Conservation (phyloP, 1,284 basidiomycete species). For the Heterobasidion annosum region DNA sequence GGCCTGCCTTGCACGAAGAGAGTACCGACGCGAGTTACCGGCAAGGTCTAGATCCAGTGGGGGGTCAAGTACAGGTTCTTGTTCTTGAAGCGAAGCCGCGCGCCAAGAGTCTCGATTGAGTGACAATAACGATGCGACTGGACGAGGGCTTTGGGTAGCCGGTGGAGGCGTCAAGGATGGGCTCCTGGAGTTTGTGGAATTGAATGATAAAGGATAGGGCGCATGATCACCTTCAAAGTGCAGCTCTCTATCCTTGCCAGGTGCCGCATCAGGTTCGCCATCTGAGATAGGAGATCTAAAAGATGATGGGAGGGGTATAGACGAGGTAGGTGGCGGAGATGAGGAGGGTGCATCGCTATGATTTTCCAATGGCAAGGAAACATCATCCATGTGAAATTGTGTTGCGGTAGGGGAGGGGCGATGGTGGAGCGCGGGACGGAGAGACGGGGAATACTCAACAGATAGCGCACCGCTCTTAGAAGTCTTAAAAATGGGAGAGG, state of each 20-base stretch:
- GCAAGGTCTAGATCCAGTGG: slow-evolving; percentile 5
- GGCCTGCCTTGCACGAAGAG: slow-evolving; percentile 37
- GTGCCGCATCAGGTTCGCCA: neutral
- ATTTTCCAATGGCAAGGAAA: neutral
- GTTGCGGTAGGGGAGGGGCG: neutral
- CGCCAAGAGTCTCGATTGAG: neutral
- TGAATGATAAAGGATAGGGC: no score
- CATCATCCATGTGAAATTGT: neutral
- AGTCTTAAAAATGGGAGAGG: neutral
- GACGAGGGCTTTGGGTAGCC: neutral
- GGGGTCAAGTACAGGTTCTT: neutral
- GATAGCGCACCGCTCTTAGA: no score
- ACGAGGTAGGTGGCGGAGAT: neutral
- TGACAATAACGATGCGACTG: neutral
- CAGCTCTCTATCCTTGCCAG: neutral
- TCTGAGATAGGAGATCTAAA: neutral
- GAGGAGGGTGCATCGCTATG: neutral
- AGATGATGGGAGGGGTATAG: neutral
- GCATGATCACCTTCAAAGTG: neutral
- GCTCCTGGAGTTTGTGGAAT: no score
- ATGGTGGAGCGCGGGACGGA: neutral
- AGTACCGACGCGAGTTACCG: slow-evolving; percentile 28
- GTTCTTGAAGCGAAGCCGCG: neutral
- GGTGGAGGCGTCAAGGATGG: no score
- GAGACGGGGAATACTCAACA: neutral